Base-by-base conservation (phyloP, 139 green algal genomes). In the Zygnema circumcarinatum region DNA sequence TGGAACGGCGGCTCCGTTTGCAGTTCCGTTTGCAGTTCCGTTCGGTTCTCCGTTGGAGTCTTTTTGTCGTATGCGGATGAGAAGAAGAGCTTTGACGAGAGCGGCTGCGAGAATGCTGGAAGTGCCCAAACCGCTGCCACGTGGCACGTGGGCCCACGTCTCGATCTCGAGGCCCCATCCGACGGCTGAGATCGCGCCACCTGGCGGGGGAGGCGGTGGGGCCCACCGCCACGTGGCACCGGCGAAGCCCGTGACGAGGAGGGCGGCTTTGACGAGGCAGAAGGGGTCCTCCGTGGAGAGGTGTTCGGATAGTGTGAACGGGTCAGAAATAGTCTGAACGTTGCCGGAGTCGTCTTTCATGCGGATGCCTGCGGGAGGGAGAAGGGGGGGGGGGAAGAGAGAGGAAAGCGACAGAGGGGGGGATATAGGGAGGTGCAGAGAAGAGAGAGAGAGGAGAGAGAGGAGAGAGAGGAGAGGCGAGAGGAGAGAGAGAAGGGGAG, bases 81-180 rank as follows among this genome's bases (percentile, higher is more conserved):
- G 53, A 16, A 88, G 74, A 79, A 92, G 67, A 20, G 74, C 84
- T 38, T 74, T 52, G n/a, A 92, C 68, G 39, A 90, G 42, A 21
- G 88, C 88, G 33, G 86, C 76, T 2, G 88, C 88, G 1, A 92
- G 38, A 31, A 92, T 91, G 29, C 72, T 87, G 52, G 41, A 85
- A 2, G 89, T 91, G 2, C 89, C 89, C 2, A 92, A 73, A 16
- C 89, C 89, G 29, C 76, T 90, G 29, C 89, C 89, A 7, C 67
- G 53, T 20, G 89, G 89, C 0, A 92, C 75, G 38, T 88, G 78
- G 0, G 86, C 85, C 69, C 83, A 87, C 33, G 88, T 90, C 20
- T 39, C 31, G 11, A 90, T 81, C 2, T 42, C n/a, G 38, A 90
- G 76, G 11, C 85, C 85, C 69, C 36, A 39, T 20, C 16, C 69